Percentiles rank a stretch among this genome's conserved stretches.
Evolutionary conservation across 352 stramenopile species (phyloP).

Genomic region (Globisporangium viniferum): DNA sequence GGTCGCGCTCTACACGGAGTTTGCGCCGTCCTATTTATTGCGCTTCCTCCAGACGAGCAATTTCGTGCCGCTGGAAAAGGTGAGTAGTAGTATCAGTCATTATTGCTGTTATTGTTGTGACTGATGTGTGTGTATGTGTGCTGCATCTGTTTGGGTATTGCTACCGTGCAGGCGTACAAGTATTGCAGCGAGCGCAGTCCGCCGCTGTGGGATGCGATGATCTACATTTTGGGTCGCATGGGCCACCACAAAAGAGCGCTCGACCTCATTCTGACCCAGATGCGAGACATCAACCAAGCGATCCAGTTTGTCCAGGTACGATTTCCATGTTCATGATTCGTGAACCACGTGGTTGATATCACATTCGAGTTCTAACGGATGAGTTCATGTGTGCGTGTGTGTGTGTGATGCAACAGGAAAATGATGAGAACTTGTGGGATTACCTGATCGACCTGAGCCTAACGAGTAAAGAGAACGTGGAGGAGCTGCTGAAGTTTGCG

Average conservation of each 20-base stretch:
- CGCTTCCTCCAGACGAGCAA: conserved; percentile 81
- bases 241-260: conserved; percentile 83
- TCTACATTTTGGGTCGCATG: conserved; percentile 85
- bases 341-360: not conserved
- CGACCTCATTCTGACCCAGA: conserved; percentile 80
- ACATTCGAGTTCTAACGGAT: not conserved
- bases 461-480: conserved; percentile 71
- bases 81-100: conserved; percentile 10
- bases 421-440: conserved; percentile 76
- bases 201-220: conserved; percentile 83
- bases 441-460: conserved; percentile 82
- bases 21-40: conserved; percentile 54
- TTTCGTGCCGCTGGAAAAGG: conserved; percentile 82
- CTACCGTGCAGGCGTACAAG: conserved; percentile 50
- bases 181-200: conserved; percentile 73
- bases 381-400: not conserved
- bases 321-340: not conserved
- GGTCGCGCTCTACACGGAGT: conserved; percentile 73
- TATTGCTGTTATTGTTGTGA: not conserved
- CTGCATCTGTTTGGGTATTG: not conserved
- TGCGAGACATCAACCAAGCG: conserved; percentile 74
- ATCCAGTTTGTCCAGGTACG: conserved; percentile 75
- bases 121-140: not conserved
- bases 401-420: conserved; percentile 27
- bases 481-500: conserved; percentile 67